Percentiles rank a stretch among this genome's conserved stretches.
Conservation (phyloP, 2,329 filamentous ascomycete genomes). For the Botryotinia globosa region DNA sequence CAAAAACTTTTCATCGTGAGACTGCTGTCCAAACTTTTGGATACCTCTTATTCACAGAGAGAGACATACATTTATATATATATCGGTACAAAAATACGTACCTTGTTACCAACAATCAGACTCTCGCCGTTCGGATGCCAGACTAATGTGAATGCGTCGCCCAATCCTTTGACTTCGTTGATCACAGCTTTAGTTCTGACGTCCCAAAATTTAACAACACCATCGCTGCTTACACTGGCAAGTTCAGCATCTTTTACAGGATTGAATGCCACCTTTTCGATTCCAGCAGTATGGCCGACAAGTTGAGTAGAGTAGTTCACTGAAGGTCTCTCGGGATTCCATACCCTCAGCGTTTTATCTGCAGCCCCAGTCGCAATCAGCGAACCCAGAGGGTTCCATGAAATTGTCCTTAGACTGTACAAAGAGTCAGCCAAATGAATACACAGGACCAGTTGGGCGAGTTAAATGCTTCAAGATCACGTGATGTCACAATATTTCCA, state of each 20-base stretch:
- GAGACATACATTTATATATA: neutral
- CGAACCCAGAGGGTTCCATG: slow-evolving; percentile 84
- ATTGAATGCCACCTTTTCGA: slow-evolving; percentile 77
- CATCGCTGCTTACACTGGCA: slow-evolving; percentile 71
- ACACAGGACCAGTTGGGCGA: neutral
- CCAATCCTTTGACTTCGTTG: slow-evolving; percentile 65
- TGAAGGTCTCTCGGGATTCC: slow-evolving; percentile 75
- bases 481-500: neutral
- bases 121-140: slow-evolving; percentile 72
- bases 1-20: neutral
- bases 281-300: slow-evolving; percentile 60
- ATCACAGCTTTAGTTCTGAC: slow-evolving; percentile 68
- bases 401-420: slow-evolving; percentile 70
- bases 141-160: slow-evolving; percentile 66
- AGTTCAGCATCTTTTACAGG: slow-evolving; percentile 74
- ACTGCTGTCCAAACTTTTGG: neutral
- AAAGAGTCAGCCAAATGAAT: neutral
- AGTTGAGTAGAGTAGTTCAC: slow-evolving; percentile 74
- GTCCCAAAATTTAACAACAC: slow-evolving; percentile 76
- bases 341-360: slow-evolving; percentile 70
- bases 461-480: neutral
- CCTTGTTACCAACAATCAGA: slow-evolving; percentile 71
- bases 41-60: neutral
- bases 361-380: slow-evolving; percentile 78
- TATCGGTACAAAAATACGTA: slow-evolving; percentile 43